phyloP scores from a whole-genome alignment of 371 early-diverging fungal species.

The Mortierella polycephala region DNA sequence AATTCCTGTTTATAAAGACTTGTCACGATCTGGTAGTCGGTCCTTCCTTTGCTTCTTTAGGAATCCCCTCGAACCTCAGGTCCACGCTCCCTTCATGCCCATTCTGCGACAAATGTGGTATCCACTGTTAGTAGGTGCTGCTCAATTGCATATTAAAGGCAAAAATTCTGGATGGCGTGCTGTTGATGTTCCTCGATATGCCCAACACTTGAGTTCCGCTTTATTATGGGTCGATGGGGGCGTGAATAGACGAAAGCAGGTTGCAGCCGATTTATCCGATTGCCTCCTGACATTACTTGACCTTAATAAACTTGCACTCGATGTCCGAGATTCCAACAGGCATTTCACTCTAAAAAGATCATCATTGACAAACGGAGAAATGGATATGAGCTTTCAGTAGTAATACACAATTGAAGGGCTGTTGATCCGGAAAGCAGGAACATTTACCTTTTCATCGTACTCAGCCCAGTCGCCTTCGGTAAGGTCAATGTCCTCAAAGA shows the following conservation, averaged over 20 bases:
- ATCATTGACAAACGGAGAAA: background rate
- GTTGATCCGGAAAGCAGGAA: background rate
- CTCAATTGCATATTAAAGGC: no score
- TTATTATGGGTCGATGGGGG: background rate
- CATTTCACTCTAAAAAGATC: constrained; percentile 53
- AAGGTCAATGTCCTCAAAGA: constrained; percentile 86
- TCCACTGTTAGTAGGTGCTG: no score
- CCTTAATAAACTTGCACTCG: constrained; percentile 59
- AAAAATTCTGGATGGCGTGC: no score
- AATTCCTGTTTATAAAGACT: no score
- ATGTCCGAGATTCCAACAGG: constrained; percentile 61
- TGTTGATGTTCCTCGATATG: background rate
- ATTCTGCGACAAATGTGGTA: no score
- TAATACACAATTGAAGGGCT: background rate
- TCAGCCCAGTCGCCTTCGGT: constrained; percentile 90
- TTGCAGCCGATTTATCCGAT: background rate
- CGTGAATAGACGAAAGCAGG: background rate
- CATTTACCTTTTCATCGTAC: constrained; percentile 82
- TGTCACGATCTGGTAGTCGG: no score
- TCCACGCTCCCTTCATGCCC: no score
- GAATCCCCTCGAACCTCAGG: no score
- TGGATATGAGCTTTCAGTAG: background rate
- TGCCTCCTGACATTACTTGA: constrained; percentile 51
- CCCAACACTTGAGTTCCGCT: background rate
- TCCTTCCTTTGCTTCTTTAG: no score